Base-by-base conservation (phyloP, 441 rosid genomes). In the Dalechampia spathulata region DNA sequence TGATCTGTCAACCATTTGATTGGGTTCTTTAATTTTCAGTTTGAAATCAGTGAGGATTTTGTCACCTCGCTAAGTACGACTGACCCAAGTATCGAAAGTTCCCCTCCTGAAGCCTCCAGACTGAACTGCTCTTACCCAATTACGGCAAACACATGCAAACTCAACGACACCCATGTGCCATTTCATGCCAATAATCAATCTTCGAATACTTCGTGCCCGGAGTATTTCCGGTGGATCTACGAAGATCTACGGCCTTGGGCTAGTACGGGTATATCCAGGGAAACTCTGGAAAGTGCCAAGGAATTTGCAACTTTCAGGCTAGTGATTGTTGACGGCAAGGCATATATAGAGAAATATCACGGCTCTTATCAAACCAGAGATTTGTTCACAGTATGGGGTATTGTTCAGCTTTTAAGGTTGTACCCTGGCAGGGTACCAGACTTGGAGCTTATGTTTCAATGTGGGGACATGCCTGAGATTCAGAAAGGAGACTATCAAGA, bases 181-280 rank as follows among this genome's bases (percentile, higher is more conserved):
- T 12, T 7, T 6, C 9, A 8, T 34, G 9, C 38, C 3, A 3
- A n/a, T 7, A 1, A 57, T 76, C 74, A 48, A 49, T 16, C 36
- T 48, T 25, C 65, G 15, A n/a, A 64, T 5, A 20, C 72, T 17
- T 32, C 51, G 53, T 84, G 87, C 55, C 91, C 91, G 0, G 80
- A 73, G 0, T 79, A 77, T 74, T 79, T 81, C 75, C 82, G 82
- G 8, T 84, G 91, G 91, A 81, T 84, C 67, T 82, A 79, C 60
- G 85, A 81, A 57, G 91, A 84, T 67, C 79, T 84, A 2, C 55
- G 70, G 57, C 87, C 85, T 12, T 84, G 91, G 91, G 67, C 72
- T 54, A 50, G 10, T 46, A 48, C 76, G 0, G 85, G 87, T 41
- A 75, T 84, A 57, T 70, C 80, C 0, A 63, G 76, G 42, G 80